Percentiles rank a stretch among this genome's conserved stretches.
Conservation (phyloP, 2,329 filamentous ascomycete species). For the Diplocarpon rosae region DNA sequence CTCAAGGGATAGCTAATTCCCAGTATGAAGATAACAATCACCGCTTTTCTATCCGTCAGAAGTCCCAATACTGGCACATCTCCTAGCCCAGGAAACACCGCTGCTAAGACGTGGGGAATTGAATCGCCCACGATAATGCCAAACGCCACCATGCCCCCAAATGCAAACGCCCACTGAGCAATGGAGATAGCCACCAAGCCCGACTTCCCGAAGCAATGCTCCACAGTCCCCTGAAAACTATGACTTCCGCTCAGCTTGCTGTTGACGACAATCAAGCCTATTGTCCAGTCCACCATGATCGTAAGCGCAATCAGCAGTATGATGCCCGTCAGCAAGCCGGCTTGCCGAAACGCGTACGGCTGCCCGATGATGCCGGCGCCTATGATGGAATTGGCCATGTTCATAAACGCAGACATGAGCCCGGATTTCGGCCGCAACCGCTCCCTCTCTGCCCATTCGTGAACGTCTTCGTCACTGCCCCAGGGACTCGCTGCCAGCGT, state of each 20-base stretch:
- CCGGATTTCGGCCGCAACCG: constrained; percentile 67
- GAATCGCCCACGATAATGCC: constrained; percentile 95
- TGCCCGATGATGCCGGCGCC: constrained; percentile 68
- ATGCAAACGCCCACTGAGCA: constrained; percentile 97
- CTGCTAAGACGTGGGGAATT: constrained; percentile 79
- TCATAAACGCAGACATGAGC: constrained; percentile 88
- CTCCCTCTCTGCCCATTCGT: constrained; percentile 42
- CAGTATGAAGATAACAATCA: constrained; percentile 81
- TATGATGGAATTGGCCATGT: constrained; percentile 99
- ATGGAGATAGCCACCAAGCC: constrained; percentile 80
- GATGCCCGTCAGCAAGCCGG: constrained; percentile 72
- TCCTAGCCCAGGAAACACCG: constrained; percentile 66
- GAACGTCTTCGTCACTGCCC: constrained; percentile 30
- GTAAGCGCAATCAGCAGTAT: constrained; percentile 71
- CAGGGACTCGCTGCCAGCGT: constrained; percentile 42
- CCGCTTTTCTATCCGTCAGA: constrained; percentile 67
- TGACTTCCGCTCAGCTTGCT: constrained; percentile 90
- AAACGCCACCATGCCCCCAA: constrained; percentile 97
- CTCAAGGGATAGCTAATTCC: constrained; percentile 84
- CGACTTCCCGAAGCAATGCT: constrained; percentile 83
- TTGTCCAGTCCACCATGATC: constrained; percentile 89
- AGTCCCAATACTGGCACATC: constrained; percentile 70
- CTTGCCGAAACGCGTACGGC: constrained; percentile 91
- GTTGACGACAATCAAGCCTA: constrained; percentile 92
- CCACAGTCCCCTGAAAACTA: constrained; percentile 91